A percentile compares a stretch with the other conserved stretches of the same genome.
Conservation (phyloP, 2,329 filamentous ascomycete species). For the Fusarium sp. region DNA sequence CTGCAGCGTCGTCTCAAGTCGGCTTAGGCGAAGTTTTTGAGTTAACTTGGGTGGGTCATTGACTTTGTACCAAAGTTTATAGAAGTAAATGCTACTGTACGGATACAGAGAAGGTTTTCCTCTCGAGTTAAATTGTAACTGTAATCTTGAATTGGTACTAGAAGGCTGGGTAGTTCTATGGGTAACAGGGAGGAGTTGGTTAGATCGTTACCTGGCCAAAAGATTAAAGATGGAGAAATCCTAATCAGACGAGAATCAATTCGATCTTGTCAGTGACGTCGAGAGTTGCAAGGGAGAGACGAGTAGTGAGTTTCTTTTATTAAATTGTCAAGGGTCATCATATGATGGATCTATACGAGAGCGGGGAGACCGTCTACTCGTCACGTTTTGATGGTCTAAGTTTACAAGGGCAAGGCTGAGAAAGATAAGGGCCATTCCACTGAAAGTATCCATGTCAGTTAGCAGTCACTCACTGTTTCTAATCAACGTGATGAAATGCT, state of each 20-base stretch:
- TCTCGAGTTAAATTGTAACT: conserved; percentile 4
- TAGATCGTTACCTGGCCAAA: conserved; percentile 17
- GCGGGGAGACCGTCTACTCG: conserved; percentile 17
- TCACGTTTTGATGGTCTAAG: neutral
- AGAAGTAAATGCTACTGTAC: neutral
- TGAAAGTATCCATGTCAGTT: neutral
- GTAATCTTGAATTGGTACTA: conserved; percentile 20
- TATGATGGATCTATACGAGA: conserved; percentile 30
- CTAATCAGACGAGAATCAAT: conserved; percentile 20
- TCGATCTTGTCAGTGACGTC: conserved; percentile 21
- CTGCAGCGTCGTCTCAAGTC: neutral
- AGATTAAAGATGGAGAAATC: conserved; percentile 8
- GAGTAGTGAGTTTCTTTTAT: conserved; percentile 14
- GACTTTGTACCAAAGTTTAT: neutral
- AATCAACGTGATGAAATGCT: neutral
- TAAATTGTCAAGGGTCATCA: conserved; percentile 37
- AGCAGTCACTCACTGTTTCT: neutral
- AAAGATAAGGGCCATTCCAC: conserved; percentile 23
- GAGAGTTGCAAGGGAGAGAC: conserved; percentile 14
- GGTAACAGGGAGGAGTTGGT: neutral
- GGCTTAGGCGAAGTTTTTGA: neutral
- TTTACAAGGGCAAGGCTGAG: conserved; percentile 16
- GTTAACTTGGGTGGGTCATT: neutral
- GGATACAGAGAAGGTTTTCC: neutral
- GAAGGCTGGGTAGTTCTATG: neutral